Evolutionary conservation across 2,329 filamentous ascomycete genomes (phyloP).

Genomic region (Aschersonia sp.): DNA sequence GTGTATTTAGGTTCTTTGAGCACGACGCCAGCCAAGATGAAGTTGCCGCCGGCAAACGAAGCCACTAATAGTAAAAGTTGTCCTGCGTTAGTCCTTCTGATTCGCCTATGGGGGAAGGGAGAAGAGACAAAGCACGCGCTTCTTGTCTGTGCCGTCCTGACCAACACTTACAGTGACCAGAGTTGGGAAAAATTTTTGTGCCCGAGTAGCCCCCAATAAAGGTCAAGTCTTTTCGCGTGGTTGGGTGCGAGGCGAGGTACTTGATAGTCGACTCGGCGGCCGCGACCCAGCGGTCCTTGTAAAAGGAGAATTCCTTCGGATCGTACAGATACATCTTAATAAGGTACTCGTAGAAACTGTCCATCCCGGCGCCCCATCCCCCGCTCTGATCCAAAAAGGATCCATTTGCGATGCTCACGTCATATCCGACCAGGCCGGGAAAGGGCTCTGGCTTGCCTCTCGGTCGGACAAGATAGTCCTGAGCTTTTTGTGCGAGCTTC

Average conservation of each 20-base stretch:
- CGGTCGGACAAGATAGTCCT: conserved; percentile 58
- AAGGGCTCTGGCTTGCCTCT: conserved; percentile 48
- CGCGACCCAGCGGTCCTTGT: conserved; percentile 60
- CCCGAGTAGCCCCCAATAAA: conserved; percentile 49
- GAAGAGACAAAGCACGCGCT: too few relatives aligned
- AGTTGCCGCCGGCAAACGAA: conserved; percentile 75
- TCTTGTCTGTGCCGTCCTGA: too few relatives aligned
- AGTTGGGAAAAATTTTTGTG: conserved; percentile 24
- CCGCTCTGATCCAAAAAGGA: conserved; percentile 51
- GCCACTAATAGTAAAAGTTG: conserved; percentile 34
- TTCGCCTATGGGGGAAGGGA: too few relatives aligned
- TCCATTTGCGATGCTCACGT: conserved; percentile 50
- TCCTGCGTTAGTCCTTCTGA: not conserved
- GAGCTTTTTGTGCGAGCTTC: conserved; percentile 48
- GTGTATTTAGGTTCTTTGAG: conserved; percentile 52
- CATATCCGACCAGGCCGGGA: conserved; percentile 59
- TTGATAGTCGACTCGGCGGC: conserved; percentile 65
- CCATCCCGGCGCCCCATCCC: conserved; percentile 63
- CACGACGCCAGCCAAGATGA: conserved; percentile 65
- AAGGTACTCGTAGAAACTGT: conserved; percentile 80
- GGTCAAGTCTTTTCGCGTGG: conserved; percentile 52
- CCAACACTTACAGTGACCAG: conserved; percentile 32
- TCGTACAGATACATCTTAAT: conserved; percentile 87
- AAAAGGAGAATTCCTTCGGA: conserved; percentile 41
- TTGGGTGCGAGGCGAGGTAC: conserved; percentile 55